These are phyloP conservation scores for Teratosphaeria zuluensis DNA, from an alignment of 2,329 filamentous ascomycete species.

Conservation along the genomic window DNA sequence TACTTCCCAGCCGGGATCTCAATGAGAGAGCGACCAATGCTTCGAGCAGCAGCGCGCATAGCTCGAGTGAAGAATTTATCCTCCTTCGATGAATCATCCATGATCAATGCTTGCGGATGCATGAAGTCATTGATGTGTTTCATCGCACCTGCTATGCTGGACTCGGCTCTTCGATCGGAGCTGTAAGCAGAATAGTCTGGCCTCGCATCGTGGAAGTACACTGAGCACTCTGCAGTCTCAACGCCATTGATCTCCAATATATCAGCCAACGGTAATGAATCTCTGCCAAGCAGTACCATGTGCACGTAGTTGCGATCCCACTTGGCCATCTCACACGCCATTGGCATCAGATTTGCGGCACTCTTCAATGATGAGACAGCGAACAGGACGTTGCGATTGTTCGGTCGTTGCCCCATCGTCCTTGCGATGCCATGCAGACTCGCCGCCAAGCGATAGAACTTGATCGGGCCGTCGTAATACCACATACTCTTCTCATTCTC, in stretches of 20 bases:
- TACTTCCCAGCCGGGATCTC: constrained; percentile 58
- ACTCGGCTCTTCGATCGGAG: constrained; percentile 58
- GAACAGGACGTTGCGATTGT: constrained; percentile 68
- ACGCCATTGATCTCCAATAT: constrained; percentile 72
- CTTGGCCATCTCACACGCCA: constrained; percentile 77
- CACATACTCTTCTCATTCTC: constrained; percentile 13
- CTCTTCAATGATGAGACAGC: constrained; percentile 66
- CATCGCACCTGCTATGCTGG: constrained; percentile 55
- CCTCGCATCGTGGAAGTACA: constrained; percentile 64
- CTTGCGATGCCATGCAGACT: constrained; percentile 52
- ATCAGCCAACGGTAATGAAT: constrained; percentile 57
- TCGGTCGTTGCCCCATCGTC: constrained; percentile 41
- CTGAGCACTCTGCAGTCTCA: constrained; percentile 50
- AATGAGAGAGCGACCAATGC: constrained; percentile 54
- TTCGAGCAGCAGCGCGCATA: constrained; percentile 45
- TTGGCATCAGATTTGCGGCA: constrained; percentile 60
- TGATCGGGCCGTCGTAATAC: constrained; percentile 60
- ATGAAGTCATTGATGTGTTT: constrained; percentile 63
- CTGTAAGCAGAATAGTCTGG: constrained; percentile 64
- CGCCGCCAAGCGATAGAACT: constrained; percentile 54
- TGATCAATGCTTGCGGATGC: constrained; percentile 65
- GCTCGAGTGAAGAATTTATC: constrained; percentile 57
- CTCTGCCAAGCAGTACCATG: constrained; percentile 67
- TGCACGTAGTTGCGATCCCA: constrained; percentile 67
- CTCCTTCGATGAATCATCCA: constrained; percentile 59